Evolutionary conservation across 192 early-diverging fungal genomes (phyloP).

Genomic region (Bifiguratus adelaidae): DNA sequence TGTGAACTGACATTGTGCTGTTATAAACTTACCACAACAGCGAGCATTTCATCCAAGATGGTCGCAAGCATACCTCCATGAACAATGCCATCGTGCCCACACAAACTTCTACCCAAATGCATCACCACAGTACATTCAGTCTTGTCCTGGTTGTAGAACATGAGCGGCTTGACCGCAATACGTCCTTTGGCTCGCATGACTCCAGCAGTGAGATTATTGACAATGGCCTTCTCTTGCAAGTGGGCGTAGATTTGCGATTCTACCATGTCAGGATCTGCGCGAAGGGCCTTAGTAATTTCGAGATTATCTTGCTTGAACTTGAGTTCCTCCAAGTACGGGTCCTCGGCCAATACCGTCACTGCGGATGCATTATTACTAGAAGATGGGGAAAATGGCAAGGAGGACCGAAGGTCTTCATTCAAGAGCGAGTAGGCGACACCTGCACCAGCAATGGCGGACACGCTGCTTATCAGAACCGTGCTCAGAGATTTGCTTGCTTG

Average conservation of each 20-base stretch:
- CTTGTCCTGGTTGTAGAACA: conserved; percentile 38
- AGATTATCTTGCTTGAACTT: conserved; percentile 6
- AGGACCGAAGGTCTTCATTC: neutral
- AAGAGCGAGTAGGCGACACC: neutral
- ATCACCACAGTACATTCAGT: conserved; percentile 32
- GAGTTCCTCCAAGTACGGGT: neutral
- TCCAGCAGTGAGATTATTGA: conserved; percentile 15
- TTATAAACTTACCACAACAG: conserved; percentile 28
- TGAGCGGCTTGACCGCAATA: conserved; percentile 33
- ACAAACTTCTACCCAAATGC: conserved; percentile 59
- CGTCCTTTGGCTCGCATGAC: conserved; percentile 40
- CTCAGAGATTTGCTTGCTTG: neutral
- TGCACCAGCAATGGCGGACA: neutral
- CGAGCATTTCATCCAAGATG: conserved; percentile 56
- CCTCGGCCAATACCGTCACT: neutral
- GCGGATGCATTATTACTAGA: neutral
- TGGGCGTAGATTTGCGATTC: conserved; percentile 12
- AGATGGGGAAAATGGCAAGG: neutral
- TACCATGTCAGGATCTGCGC: conserved; percentile 4
- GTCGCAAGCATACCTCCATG: conserved; percentile 73
- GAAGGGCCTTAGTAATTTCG: conserved; percentile 10
- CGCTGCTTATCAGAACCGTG: neutral
- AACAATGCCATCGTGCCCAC: conserved; percentile 68
- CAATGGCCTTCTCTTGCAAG: conserved; percentile 2
- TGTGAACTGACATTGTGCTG: neutral